Evolutionary conservation across 768 basidiomycete species (phyloP).

Genomic region (Lentinula aciculospora): DNA sequence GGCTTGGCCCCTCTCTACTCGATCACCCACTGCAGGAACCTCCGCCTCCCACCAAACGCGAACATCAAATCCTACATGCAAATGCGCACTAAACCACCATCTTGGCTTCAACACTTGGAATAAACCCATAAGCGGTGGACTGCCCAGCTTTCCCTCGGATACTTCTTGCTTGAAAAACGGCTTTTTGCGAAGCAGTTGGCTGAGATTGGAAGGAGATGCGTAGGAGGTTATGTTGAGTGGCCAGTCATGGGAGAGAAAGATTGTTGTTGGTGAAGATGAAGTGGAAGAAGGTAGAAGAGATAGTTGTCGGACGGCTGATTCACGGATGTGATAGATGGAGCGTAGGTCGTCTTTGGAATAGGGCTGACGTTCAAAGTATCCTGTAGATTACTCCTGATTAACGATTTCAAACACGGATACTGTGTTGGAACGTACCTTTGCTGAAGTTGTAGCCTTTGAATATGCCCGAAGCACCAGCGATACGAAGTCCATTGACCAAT

Average conservation of each 20-base stretch:
- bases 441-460: conserved; percentile 75
- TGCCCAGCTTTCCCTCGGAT: conserved; percentile 63
- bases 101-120: conserved; percentile 65
- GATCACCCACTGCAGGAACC: not conserved
- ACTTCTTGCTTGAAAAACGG: conserved; percentile 75
- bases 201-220: conserved; percentile 47
- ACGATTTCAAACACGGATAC: not conserved
- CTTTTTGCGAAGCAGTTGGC: conserved; percentile 64
- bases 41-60: conserved; percentile 23
- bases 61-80: conserved; percentile 86
- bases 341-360: conserved; percentile 69
- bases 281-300: conserved; percentile 27
- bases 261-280: conserved; percentile 48
- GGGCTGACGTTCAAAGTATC: conserved; percentile 78
- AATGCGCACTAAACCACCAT: conserved; percentile 93
- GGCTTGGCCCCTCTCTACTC: not conserved
- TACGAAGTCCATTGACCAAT: conserved; percentile 79
- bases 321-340: conserved; percentile 87
- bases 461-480: conserved; percentile 91
- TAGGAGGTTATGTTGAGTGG: conserved; percentile 79
- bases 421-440: conserved; percentile 38
- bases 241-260: conserved; percentile 98
- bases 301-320: conserved; percentile 76
- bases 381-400: conserved; percentile 25
- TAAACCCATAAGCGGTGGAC: conserved; percentile 79